These are phyloP conservation scores for Asterionellopsis glacialis DNA, from an alignment of 108 stramenopile genomes.

Conservation along the genomic window DNA sequence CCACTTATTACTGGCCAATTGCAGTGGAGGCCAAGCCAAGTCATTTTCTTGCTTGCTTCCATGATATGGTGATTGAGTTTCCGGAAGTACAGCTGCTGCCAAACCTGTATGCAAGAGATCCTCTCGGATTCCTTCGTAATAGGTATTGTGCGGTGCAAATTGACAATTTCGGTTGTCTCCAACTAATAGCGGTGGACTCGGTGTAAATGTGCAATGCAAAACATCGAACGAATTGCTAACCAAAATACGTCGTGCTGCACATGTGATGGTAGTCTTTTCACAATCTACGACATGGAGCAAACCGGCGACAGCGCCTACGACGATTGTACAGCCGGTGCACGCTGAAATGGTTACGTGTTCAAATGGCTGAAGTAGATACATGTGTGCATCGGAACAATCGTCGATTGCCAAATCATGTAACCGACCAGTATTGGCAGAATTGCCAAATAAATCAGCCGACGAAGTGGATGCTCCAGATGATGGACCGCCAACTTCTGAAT, in stretches of 20 bases:
- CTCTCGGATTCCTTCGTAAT: conserved; percentile 82
- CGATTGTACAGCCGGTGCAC: conserved; percentile 92
- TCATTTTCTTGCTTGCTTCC: conserved; percentile 18
- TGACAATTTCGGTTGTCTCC: conserved; percentile 87
- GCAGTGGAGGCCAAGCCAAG: conserved; percentile 55
- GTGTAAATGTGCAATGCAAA: conserved; percentile 64
- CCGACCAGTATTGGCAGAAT: conserved; percentile 22
- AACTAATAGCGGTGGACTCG: conserved; percentile 79
- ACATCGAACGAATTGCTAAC: conserved; percentile 77
- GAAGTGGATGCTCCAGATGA: conserved; percentile 41
- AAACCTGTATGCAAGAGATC: conserved; percentile 81
- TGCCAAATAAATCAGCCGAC: conserved; percentile 34
- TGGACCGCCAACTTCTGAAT: conserved; percentile 9
- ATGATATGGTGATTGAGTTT: conserved; percentile 29
- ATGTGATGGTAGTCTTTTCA: conserved; percentile 74
- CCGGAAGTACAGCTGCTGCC: conserved; percentile 59
- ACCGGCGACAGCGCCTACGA: conserved; percentile 92
- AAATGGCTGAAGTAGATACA: conserved; percentile 88
- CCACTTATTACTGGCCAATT: conserved; percentile 91
- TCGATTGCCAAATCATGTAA: conserved; percentile 81
- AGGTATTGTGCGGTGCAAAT: conserved; percentile 87
- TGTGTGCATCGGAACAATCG: conserved; percentile 85
- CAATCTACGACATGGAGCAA: conserved; percentile 83
- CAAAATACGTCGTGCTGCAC: conserved; percentile 67
- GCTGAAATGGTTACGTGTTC: conserved; percentile 84